Evolutionary conservation across 495 filamentous ascomycete genomes (phyloP).

Genomic region (Neurospora sp.): DNA sequence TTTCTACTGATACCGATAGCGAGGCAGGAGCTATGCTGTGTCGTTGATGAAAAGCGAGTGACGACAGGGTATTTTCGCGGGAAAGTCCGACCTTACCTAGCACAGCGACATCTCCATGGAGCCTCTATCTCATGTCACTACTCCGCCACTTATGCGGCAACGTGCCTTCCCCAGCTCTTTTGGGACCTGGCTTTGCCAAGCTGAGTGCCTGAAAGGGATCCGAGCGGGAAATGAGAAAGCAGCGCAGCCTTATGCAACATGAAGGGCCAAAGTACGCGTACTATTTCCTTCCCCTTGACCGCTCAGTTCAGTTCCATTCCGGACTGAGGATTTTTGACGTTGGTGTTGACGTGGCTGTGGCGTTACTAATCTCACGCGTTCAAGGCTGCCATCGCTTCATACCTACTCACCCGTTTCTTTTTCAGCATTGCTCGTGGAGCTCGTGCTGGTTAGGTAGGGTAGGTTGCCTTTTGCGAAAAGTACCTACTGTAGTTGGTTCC

Average conservation of each 20-base stretch:
- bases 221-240: not conserved
- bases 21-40: not conserved
- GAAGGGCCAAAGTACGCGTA: not conserved
- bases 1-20: not conserved
- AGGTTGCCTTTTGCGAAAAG: not conserved
- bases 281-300: not conserved
- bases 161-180: not conserved
- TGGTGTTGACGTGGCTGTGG: not conserved
- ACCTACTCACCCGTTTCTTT: not conserved
- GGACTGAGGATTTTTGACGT: not conserved
- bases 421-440: not conserved
- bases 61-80: not conserved
- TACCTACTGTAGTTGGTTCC: no score
- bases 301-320: not conserved
- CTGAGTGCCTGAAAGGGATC: not conserved
- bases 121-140: not conserved
- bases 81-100: not conserved
- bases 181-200: not conserved
- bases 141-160: not conserved
- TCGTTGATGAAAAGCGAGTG: not conserved
- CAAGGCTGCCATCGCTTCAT: not conserved
- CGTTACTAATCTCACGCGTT: not conserved
- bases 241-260: not conserved
- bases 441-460: not conserved
- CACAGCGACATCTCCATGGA: not conserved